A percentile compares a stretch with the other conserved stretches of the same genome.
These are phyloP conservation scores for Huntiella moniliformis DNA, from an alignment of 2,329 filamentous ascomycete genomes.

Conservation along the genomic window DNA sequence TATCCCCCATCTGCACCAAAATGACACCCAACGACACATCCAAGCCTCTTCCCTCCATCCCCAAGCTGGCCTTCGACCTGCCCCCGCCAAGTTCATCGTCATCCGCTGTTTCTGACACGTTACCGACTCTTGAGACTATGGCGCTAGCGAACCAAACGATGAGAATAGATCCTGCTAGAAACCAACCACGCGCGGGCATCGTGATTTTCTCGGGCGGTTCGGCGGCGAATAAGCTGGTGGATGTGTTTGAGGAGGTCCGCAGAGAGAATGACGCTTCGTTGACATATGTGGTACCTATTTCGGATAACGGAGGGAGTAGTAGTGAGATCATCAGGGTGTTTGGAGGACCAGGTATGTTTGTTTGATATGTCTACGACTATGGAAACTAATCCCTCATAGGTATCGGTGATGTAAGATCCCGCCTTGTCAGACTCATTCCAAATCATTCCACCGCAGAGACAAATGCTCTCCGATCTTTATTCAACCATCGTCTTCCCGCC, in stretches of 20 bases:
- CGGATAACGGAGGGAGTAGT: conserved; percentile 86
- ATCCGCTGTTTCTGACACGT: too few relatives aligned
- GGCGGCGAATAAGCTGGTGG: conserved; percentile 84
- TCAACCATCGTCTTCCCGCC: conserved; percentile 67
- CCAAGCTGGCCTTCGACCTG: too few relatives aligned
- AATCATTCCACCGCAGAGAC: conserved; percentile 41
- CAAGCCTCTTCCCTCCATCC: too few relatives aligned
- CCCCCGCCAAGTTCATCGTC: too few relatives aligned
- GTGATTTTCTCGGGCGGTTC: conserved; percentile 85
- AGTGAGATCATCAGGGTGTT: conserved; percentile 89
- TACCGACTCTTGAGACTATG: too few relatives aligned
- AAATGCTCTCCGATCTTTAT: conserved; percentile 59
- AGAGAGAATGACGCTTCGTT: conserved; percentile 47
- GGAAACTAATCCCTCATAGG: conserved; percentile 27
- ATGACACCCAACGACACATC: too few relatives aligned
- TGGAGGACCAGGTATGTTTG: conserved; percentile 58
- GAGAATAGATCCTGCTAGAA: not conserved
- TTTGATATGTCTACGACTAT: not conserved
- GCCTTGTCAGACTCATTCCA: conserved; percentile 80
- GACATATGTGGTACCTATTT: conserved; percentile 84
- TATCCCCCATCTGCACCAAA: too few relatives aligned
- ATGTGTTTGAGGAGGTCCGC: conserved; percentile 57
- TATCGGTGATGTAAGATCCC: conserved; percentile 28
- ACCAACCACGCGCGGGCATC: conserved; percentile 29
- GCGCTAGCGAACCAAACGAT: too few relatives aligned